A percentile compares a stretch with the other conserved stretches of the same genome.
phyloP scores from a whole-genome alignment of 176 grass and related monocot genomes.

The Carex myosuroides region DNA sequence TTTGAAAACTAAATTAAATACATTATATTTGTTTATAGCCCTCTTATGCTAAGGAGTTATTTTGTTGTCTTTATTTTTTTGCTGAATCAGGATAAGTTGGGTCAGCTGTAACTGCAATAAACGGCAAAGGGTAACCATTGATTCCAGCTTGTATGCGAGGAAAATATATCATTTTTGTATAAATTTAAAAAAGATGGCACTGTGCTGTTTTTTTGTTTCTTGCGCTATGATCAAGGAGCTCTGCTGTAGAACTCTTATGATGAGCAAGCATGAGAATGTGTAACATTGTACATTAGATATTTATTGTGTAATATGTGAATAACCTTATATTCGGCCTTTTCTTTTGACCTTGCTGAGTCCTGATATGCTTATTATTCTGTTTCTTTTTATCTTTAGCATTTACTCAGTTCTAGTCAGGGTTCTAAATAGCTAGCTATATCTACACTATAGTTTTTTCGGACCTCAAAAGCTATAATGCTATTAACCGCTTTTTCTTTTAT shows the following conservation, averaged over 20 bases:
- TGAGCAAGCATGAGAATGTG: conserved; percentile 12
- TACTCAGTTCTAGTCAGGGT: not conserved
- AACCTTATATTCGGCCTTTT: not conserved
- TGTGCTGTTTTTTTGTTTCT: not conserved
- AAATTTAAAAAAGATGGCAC: not conserved
- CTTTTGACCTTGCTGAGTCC: not conserved
- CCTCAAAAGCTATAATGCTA: no score
- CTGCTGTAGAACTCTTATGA: conserved; percentile 5
- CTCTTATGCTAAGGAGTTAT: not conserved
- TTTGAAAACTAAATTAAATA: conserved; percentile 1
- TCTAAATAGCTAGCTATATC: no score
- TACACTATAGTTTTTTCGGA: no score
- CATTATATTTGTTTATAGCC: not conserved
- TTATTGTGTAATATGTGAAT: conserved; percentile 25
- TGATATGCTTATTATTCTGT: not conserved
- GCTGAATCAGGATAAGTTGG: conserved; percentile 47
- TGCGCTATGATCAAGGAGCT: not conserved
- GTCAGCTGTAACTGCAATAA: conserved; percentile 33
- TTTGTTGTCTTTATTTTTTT: conserved; percentile 1
- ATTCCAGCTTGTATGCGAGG: not conserved
- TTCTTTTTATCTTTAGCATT: not conserved
- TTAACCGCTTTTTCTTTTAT: no score
- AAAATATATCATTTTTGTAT: not conserved
- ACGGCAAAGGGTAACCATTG: not conserved
- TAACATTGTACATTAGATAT: conserved; percentile 13